Evolutionary conservation across 2,329 filamentous ascomycete genomes (phyloP), one percentile per base, ranked within the genome.

Genomic region (Ophiosphaerella korrae): DNA sequence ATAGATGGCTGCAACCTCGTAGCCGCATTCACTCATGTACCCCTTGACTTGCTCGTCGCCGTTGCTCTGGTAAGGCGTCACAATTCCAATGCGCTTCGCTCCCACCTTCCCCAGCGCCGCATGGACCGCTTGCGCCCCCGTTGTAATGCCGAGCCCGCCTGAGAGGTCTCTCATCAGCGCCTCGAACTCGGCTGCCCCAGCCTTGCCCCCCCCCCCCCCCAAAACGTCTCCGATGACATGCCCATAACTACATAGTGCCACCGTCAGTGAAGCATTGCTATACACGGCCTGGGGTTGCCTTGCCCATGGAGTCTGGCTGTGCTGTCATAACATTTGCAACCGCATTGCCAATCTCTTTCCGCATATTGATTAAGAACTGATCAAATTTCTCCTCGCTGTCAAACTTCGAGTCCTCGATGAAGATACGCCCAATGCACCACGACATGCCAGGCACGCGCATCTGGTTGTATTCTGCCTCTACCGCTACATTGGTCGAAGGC

Each of bases 151-250:
- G 3, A 72, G 48, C 1, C 67, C 67, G 11, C 60, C 59, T 4
- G 64, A 64, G 9, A 66, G 58, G 35, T 66, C 57, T 16, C 49
- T 53, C 67, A 72, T 72, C 40, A 67, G 66, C 8, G 57, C 55
- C 16, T 66, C 64, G 43, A 71, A 71, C 42, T 68, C 57, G 7
- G 55, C 52, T 7, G 67, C 67, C 9, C 68, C 67, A n/a, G 57
- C 56, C 38, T 58, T 58, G 18, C 8, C 68, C 66, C 13, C 67
- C 68, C 69, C 8, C 68, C 66, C 13, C 67, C 68, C 69, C 68
- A 70, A 57, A 71, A 70, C 3, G 66, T 70, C 55, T 70, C 69
- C 1, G 65, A 65, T 4, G 56, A 63, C 67, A 71, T 72, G 16
- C 69, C 66, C 68, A 71, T 70, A 24, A 70, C 47, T 49, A 13